Percentiles rank a stretch among this genome's conserved stretches.
phyloP scores from a whole-genome alignment of 2,329 filamentous ascomycete species.

The Parastagonospora avenae region DNA sequence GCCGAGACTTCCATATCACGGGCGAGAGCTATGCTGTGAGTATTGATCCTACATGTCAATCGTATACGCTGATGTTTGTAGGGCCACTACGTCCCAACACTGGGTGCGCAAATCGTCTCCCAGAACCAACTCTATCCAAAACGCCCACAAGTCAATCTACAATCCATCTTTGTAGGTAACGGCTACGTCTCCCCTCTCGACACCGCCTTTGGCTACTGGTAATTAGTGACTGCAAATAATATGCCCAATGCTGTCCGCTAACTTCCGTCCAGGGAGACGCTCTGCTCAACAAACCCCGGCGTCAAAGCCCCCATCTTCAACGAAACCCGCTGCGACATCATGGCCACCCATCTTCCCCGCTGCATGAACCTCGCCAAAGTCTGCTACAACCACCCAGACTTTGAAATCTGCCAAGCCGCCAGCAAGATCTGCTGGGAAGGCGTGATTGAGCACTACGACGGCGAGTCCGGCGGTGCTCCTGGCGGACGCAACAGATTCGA shows the following conservation, averaged over 20 bases:
- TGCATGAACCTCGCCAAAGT: conserved; percentile 50
- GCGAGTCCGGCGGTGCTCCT: conserved; percentile 39
- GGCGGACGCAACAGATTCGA: conserved; percentile 53
- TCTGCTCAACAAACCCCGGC: conserved; percentile 54
- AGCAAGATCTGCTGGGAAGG: conserved; percentile 45
- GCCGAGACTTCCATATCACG: conserved; percentile 53
- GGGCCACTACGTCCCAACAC: conserved; percentile 56
- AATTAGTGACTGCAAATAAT: too few relatives aligned
- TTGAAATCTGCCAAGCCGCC: conserved; percentile 49
- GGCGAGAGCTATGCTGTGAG: conserved; percentile 57
- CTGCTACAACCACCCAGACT: conserved; percentile 50
- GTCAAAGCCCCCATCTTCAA: conserved; percentile 52
- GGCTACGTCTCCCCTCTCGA: conserved; percentile 52
- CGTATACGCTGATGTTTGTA: conserved; percentile 13
- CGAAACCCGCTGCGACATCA: conserved; percentile 53
- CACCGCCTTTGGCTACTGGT: conserved; percentile 50
- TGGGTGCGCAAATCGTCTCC: conserved; percentile 51
- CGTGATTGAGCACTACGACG: conserved; percentile 49
- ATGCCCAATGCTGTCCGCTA: too few relatives aligned
- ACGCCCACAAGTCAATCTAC: conserved; percentile 49
- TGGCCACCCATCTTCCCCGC: conserved; percentile 53
- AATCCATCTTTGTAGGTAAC: conserved; percentile 55
- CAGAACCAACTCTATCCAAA: conserved; percentile 52
- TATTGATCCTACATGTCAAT: conserved; percentile 2
- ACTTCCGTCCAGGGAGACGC: conserved; percentile 41